These are phyloP conservation scores for Spatholobus suberectus DNA, from an alignment of 306 rosid genomes.

Conservation along the genomic window DNA sequence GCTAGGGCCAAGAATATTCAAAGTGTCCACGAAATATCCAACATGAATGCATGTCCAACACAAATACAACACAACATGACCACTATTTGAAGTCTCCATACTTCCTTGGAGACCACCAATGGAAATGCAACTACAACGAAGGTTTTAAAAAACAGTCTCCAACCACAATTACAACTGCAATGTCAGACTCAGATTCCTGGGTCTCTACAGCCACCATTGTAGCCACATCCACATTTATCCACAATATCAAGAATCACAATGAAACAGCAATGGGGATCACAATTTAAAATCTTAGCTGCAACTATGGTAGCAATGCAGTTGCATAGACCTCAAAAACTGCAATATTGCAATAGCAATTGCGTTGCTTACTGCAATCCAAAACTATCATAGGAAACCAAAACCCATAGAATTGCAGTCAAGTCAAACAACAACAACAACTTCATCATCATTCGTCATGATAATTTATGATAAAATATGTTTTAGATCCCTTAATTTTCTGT, in stretches of 20 bases:
- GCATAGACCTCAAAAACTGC: not conserved
- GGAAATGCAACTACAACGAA: not conserved
- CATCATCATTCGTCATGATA: not conserved
- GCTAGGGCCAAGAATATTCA: not conserved
- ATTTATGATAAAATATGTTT: not conserved
- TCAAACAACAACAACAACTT: slow-evolving; percentile 2
- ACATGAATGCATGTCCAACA: not conserved
- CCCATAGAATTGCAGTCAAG: not conserved
- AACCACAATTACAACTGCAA: not conserved
- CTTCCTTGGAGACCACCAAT: not conserved
- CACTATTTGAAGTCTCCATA: not conserved
- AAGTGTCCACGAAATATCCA: not conserved
- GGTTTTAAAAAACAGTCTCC: not conserved
- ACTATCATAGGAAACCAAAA: not conserved
- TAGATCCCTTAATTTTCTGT: not conserved
- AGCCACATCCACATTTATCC: not conserved
- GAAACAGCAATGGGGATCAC: not conserved
- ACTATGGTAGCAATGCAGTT: not conserved
- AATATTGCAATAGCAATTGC: not conserved
- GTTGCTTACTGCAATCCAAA: not conserved
- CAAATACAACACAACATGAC: not conserved
- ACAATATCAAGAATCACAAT: not conserved
- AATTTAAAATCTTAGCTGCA: not conserved
- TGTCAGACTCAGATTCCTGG: no score
- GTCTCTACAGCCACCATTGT: not conserved